phyloP scores from a whole-genome alignment of 2,329 filamentous ascomycete genomes.

The Capronia americana region DNA sequence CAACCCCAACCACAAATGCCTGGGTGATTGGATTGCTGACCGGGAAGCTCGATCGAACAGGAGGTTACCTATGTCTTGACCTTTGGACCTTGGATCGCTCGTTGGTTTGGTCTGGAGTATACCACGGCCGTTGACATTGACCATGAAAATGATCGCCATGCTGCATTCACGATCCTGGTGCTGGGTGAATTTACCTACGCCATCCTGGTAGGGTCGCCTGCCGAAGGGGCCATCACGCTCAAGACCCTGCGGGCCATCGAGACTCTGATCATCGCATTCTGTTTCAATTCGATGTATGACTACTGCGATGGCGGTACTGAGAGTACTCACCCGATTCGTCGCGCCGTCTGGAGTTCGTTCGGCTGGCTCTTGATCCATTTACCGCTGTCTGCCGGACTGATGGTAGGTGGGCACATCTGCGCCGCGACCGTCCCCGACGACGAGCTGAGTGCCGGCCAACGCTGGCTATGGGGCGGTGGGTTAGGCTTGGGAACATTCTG shows the following conservation, averaged over 20 bases:
- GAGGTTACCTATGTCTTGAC: too few species aligned
- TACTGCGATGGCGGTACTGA: conserved; percentile 56
- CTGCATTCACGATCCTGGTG: conserved; percentile 61
- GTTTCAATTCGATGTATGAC: conserved; percentile 59
- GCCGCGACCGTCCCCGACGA: conserved; percentile 27
- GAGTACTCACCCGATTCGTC: conserved; percentile 54
- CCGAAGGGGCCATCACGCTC: conserved; percentile 53
- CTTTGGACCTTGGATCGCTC: too few species aligned
- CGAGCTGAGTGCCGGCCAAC: conserved; percentile 51
- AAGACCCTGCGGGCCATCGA: conserved; percentile 56
- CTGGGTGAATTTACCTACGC: conserved; percentile 59
- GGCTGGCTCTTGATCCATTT: too few species aligned
- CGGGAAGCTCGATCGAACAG: too few species aligned
- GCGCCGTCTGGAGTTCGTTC: conserved; percentile 32
- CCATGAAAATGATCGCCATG: conserved; percentile 59
- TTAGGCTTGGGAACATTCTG: conserved; percentile 56
- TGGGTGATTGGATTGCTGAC: too few species aligned
- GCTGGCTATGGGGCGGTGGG: conserved; percentile 58
- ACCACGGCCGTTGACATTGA: conserved; percentile 58
- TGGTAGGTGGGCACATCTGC: too few species aligned
- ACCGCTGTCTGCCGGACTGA: too few species aligned
- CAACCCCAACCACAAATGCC: too few species aligned
- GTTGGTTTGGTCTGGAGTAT: neutral
- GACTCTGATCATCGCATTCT: conserved; percentile 58
- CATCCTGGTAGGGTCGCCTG: conserved; percentile 56